Evolutionary conservation across 2,329 filamentous ascomycete genomes (phyloP), one percentile per base, ranked within the genome.

Genomic region (Colletotrichum horii): DNA sequence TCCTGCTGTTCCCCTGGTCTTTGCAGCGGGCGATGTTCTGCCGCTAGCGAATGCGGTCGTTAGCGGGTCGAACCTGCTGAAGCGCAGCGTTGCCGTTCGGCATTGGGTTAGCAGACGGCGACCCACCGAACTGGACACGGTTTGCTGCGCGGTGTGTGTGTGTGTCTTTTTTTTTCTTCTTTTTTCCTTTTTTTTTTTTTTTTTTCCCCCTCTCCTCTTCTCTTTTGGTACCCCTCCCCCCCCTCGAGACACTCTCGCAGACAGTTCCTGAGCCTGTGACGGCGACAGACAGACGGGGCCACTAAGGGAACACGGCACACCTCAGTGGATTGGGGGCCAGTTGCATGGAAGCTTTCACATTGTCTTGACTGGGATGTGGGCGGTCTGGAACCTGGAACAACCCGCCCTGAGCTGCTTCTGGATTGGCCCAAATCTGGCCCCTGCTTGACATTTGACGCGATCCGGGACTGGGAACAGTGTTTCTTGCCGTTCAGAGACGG

Each of bases 371-470:
- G 69, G 73, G 73, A 67, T 75, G 62, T 73, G 56, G 72, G 62
- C 55, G 62, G 69, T 75, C 72, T 75, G 68, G 69, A 66, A 73
- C 68, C 72, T 75, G 61, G 72, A 55, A 75, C 30, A 61, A 70
- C 43, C 36, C 60, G 56, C 60, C 22, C n/a, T 66, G 55, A n/a
- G 52, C 28, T 22, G 52, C 52, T 19, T 55, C 55, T n/a, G 58
- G 66, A 70, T 65, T 70, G 73, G 55, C 22, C 69, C 1, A 67
- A 26, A 0, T 24, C 24, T n/a, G 73, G 38, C 26, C 73, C 69
- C 52, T 64, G 73, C 69, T 67, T 67, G 61, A 62, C 48, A 56
- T 64, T 67, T 67, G 61, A 62, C 48, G 52, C 71, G 22, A 75
- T 66, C 43, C 43, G 55, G 70, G 48, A 66, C 32, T 4, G 36